Base-by-base conservation (phyloP, 306 rosid genomes). In the Echinosophora koreensis region DNA sequence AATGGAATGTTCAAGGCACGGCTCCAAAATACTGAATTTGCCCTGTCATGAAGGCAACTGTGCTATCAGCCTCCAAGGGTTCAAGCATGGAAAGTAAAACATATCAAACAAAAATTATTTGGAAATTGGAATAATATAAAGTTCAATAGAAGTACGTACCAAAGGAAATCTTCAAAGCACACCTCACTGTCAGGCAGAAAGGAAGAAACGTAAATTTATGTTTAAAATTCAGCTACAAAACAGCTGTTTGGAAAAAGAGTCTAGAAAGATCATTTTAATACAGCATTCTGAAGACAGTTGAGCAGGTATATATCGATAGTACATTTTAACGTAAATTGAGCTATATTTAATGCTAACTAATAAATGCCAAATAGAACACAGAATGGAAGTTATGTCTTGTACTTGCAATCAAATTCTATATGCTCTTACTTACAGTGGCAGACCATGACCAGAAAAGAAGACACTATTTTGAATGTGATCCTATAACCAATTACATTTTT, bases 111-210 rank as follows among this genome's bases (percentile, higher is more conserved):
- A 27, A 72, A 28, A 65, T 68, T 6, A 54, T 28, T 73, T 75
- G 22, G 75, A 49, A 58, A 58, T 73, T 75, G 22, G 75, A 49
- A 58, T 63, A 18, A 54, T 51, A 57, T 14, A 71, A 69, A 74
- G 57, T 67, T 66, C 57, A 39, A 54, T 46, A 63, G 79, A 87
- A 44, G 76, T 47, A 80, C 91, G 28, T 85, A 92, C 99, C 99
- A 95, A 52, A 95, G 94, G 85, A 95, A 88, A 89, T 92, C 99
- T 88, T 88, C 99, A 86, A 88, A 92, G 92, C 88, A 78, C 85
- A 79, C 92, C 85, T 92, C 97, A 74, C 99, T 95, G 50, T 13
- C 67, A 84, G 77, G 59, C 30, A 81, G 71, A 74, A 75, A 62
- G 39, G 28, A 79, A 75, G 30, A 47, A 80, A 7, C 5, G 27